A percentile compares a stretch with the other conserved stretches of the same genome.
phyloP scores from a whole-genome alignment of 1,284 basidiomycete genomes.

The Ceratobasidium papillatum region DNA sequence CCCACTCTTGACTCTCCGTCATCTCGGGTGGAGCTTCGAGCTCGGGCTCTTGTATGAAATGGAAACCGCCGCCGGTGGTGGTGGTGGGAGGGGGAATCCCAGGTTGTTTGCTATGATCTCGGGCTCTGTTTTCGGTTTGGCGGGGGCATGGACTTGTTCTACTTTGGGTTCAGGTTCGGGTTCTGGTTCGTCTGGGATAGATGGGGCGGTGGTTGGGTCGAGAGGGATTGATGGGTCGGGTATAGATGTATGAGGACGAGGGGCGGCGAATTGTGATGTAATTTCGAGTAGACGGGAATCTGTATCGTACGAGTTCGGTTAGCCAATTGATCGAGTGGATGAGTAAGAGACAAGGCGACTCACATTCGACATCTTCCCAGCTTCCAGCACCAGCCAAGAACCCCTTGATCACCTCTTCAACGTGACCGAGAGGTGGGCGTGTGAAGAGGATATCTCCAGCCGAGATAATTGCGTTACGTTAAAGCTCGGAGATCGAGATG shows the following conservation, averaged over 20 bases:
- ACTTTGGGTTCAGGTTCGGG: neutral
- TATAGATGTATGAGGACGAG: slow-evolving; percentile 25
- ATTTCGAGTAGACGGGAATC: slow-evolving; percentile 40
- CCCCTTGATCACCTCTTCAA: slow-evolving; percentile 63
- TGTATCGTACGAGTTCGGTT: neutral
- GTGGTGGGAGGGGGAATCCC: neutral
- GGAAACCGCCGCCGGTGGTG: slow-evolving; percentile 18
- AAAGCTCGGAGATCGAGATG: slow-evolving; percentile 59
- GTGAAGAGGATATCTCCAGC: slow-evolving; percentile 64
- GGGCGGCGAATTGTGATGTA: slow-evolving; percentile 29
- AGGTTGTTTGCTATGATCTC: slow-evolving; percentile 6
- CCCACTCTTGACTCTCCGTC: slow-evolving; percentile 26
- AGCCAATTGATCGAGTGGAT: neutral
- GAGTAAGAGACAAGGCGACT: slow-evolving; percentile 8
- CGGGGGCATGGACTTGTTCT: neutral
- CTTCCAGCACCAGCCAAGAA: slow-evolving; percentile 58
- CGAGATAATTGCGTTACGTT: slow-evolving; percentile 63
- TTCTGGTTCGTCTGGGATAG: neutral
- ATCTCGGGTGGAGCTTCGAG: slow-evolving; percentile 50
- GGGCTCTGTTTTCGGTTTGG: neutral
- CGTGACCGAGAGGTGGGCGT: slow-evolving; percentile 48
- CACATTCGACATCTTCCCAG: slow-evolving; percentile 42
- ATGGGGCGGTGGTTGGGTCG: neutral
- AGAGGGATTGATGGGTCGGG: slow-evolving; percentile 10
- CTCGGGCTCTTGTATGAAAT: slow-evolving; percentile 35